Percentiles rank a stretch among this genome's conserved stretches.
These are phyloP conservation scores for Kalanchoe fedtschenkoi DNA, from an alignment of 164 flowering plant species.

Conservation along the genomic window DNA sequence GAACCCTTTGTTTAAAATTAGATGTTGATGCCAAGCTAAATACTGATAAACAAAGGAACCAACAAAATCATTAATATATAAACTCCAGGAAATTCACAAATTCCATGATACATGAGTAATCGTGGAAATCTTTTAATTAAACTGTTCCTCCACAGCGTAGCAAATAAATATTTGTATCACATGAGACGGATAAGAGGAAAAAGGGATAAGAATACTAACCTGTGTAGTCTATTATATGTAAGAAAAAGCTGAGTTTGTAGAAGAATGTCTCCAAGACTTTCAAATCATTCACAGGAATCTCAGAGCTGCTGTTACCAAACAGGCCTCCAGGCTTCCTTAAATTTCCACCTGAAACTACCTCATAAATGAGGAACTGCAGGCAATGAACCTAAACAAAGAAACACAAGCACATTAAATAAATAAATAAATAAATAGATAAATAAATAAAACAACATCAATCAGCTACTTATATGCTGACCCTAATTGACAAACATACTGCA, in stretches of 20 bases:
- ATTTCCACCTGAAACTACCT: slow-evolving; percentile 96
- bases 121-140: too few species aligned
- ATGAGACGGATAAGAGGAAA: background rate
- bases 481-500: background rate
- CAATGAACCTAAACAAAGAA: slow-evolving; percentile 67
- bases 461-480: too few species aligned
- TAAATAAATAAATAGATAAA: background rate
- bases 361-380: slow-evolving; percentile 91
- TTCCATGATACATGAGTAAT: background rate
- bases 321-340: slow-evolving; percentile 90
- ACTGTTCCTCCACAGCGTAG: too few species aligned
- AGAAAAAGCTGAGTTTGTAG: slow-evolving; percentile 94
- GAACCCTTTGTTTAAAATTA: too few species aligned
- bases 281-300: slow-evolving; percentile 71
- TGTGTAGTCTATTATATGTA: slow-evolving; percentile 82
- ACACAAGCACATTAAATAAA: background rate
- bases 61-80: background rate
- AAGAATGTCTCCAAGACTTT: slow-evolving; percentile 93
- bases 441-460: background rate
- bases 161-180: background rate
- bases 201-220: slow-evolving; percentile 30
- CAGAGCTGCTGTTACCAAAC: slow-evolving; percentile 80
- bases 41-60: background rate
- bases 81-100: background rate
- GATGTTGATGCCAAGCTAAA: background rate